A percentile compares a stretch with the other conserved stretches of the same genome.
phyloP scores from a whole-genome alignment of 345 rosid species.

The Rhodamnia argentea region DNA sequence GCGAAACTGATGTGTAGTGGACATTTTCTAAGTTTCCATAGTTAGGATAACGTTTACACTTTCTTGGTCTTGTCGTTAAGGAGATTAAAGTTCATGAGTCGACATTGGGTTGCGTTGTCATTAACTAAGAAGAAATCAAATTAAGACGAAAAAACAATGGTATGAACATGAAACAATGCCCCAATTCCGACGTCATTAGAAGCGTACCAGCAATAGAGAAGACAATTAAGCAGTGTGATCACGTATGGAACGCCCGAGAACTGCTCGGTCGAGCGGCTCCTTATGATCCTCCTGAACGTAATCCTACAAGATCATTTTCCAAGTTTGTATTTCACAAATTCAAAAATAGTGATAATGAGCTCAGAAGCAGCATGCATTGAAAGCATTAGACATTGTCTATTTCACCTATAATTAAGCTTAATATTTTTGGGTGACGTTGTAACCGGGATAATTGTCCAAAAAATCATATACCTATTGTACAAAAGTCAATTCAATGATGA shows the following conservation, averaged over 20 bases:
- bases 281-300: slow-evolving; percentile 22
- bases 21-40: background rate
- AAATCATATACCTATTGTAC: too few relatives aligned
- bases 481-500: too few relatives aligned
- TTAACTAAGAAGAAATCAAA: background rate
- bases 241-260: slow-evolving; percentile 30
- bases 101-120: background rate
- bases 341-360: background rate
- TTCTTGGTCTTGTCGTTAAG: background rate
- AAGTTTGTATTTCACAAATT: background rate
- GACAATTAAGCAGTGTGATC: slow-evolving; percentile 30
- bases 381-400: background rate
- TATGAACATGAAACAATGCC: background rate
- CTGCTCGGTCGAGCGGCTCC: slow-evolving; percentile 19
- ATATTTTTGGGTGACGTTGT: background rate
- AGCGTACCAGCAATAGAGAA: slow-evolving; percentile 30
- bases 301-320: slow-evolving; percentile 4
- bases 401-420: background rate
- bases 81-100: background rate
- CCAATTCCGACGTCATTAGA: background rate
- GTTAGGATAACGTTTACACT: background rate
- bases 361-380: background rate
- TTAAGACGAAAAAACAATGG: background rate
- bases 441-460: too few relatives aligned
- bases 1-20: background rate